Evolutionary conservation across 2,329 filamentous ascomycete genomes (phyloP), one percentile per base, ranked within the genome.

Genomic region (Diatrype stigma): DNA sequence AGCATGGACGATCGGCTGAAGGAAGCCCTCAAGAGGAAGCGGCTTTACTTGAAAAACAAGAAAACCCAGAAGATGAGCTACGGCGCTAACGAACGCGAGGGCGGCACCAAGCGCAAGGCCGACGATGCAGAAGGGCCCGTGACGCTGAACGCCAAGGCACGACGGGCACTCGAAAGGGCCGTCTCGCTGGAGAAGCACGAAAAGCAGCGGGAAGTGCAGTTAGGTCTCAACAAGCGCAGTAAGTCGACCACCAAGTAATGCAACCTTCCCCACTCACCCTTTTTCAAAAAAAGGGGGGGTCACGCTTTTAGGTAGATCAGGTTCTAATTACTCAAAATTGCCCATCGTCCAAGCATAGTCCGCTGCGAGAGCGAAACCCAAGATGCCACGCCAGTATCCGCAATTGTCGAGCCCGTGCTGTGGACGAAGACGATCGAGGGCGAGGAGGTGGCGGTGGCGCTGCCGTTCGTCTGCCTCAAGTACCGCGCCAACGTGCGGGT

Each of bases 381-480:
- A 45, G 52, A 67, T 1, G 23, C 63, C 1, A 73, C 63, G 19
- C 52, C 61, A 1, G 55, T 81, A 10, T 60, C 67, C 0, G 66
- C 71, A 1, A 68, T 82, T 8, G 60, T 77, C 0, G 60, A 73
- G 32, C 67, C 68, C 1, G 51, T 66, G 1, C 57, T 60, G 6
- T 66, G 81, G 55, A 63, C 74, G 44, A 75, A 75, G 17, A 69
- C 68, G 28, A 69, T 78, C 1, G 68, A 76, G 7, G 70, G 63
- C 16, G 50, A 71, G 44, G 49, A 61, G 16, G 59, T 70, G 2
- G 63, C 57, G 3, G 37, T 80, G 1, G 56, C 59, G n/a, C 60
- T 92, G 0, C 89, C 91, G 0, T 96, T 96, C 61, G 76, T 84
- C 51, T 90, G 92, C 62, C 72, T 79, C 51, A 87, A 83, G 40